A percentile compares a stretch with the other conserved stretches of the same genome.
phyloP scores from a whole-genome alignment of 495 filamentous ascomycete species.

The Articulospora tetracladia region DNA sequence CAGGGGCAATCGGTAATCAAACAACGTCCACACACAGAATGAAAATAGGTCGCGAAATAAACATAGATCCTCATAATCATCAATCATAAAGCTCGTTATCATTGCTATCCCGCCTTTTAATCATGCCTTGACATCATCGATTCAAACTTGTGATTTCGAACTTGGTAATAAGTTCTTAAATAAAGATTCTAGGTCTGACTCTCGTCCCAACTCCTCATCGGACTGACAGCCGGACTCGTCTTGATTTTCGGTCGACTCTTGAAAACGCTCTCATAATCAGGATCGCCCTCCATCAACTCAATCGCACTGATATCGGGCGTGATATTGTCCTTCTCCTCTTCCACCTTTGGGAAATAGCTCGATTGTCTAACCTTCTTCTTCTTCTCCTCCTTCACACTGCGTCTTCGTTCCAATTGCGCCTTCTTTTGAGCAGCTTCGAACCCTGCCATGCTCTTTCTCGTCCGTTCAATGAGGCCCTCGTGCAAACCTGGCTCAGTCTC shows the following conservation, averaged over 20 bases:
- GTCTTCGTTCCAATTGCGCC: constrained; percentile 55
- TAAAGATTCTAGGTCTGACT: neutral
- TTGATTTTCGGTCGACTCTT: constrained; percentile 78
- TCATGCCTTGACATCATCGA: neutral
- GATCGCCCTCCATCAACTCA: constrained; percentile 57
- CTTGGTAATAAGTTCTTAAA: too few species aligned
- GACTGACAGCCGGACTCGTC: constrained; percentile 54
- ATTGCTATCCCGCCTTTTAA: neutral
- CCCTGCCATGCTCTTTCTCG: constrained; percentile 75
- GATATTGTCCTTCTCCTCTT: constrained; percentile 18
- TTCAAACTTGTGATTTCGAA: too few species aligned
- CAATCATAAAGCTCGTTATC: too few species aligned
- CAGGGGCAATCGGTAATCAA: too few species aligned
- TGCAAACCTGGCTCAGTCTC: constrained; percentile 10
- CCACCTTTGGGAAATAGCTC: constrained; percentile 24
- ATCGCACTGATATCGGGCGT: constrained; percentile 16
- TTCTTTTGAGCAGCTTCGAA: constrained; percentile 47
- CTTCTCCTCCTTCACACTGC: constrained; percentile 36
- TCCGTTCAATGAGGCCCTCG: constrained; percentile 62
- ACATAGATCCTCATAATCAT: too few species aligned
- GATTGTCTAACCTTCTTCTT: constrained; percentile 30
- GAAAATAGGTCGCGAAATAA: too few species aligned
- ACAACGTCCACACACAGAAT: too few species aligned
- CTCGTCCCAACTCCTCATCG: constrained; percentile 17
- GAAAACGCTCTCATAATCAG: constrained; percentile 81